Conservation (phyloP, 352 stramenopile species). For the Aphanomyces invadans region DNA sequence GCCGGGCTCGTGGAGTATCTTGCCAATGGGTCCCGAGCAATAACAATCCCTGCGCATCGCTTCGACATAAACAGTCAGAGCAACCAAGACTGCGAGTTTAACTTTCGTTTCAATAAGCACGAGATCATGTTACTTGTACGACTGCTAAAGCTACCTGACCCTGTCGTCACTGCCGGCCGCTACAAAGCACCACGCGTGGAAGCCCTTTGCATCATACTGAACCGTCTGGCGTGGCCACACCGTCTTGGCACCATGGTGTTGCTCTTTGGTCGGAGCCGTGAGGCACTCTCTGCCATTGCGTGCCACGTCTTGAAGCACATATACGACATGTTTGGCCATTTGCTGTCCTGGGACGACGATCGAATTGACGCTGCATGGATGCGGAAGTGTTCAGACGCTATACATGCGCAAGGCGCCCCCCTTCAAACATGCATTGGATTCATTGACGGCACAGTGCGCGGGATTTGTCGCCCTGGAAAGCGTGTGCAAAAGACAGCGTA, state of each 20-base stretch:
- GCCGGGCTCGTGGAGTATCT: background rate
- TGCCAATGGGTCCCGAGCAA: background rate
- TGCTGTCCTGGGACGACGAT: background rate
- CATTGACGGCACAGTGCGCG: slow-evolving; percentile 2
- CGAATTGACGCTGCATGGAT: background rate
- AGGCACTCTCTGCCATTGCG: background rate
- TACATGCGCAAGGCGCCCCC: background rate
- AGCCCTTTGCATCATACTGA: slow-evolving; percentile 6
- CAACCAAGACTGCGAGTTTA: background rate
- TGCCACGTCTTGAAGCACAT: background rate
- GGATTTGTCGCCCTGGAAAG: background rate
- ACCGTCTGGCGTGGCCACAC: slow-evolving; percentile 2
- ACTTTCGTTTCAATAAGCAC: background rate
- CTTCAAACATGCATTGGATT: slow-evolving; percentile 2
- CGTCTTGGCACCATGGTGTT: slow-evolving; percentile 9
- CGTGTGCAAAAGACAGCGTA: background rate
- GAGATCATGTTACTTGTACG: background rate
- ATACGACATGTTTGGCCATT: background rate
- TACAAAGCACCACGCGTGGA: background rate
- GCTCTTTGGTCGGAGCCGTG: background rate
- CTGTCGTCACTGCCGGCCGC: background rate
- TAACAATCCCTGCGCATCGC: background rate
- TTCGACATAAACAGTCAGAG: background rate
- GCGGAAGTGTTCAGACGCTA: background rate
- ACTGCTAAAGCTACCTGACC: background rate